phyloP scores from a whole-genome alignment of 2,329 filamentous ascomycete species.

The Chalaropsis thielavioides region DNA sequence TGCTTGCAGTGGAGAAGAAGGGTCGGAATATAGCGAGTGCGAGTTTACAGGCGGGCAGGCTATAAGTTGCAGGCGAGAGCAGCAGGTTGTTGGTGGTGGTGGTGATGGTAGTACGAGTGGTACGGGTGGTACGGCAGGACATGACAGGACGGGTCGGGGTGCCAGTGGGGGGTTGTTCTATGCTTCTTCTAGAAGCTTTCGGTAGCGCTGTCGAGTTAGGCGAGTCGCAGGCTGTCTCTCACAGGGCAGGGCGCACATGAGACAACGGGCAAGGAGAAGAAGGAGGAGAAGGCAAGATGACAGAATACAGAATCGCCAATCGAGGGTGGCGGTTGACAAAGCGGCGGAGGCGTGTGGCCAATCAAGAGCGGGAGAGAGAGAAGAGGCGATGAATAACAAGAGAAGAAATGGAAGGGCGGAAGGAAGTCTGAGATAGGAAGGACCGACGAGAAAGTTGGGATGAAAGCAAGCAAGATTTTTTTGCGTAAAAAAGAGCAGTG shows the following conservation, averaged over 20 bases:
- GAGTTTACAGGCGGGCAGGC: too few relatives aligned
- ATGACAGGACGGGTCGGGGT: conserved; percentile 40
- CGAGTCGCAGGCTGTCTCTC: neutral
- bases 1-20: too few relatives aligned
- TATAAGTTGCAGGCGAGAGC: too few relatives aligned
- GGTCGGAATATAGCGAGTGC: too few relatives aligned
- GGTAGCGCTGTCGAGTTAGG: neutral
- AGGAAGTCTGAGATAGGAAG: too few relatives aligned
- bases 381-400: conserved; percentile 1
- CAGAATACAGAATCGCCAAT: neutral
- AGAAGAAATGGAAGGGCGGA: neutral
- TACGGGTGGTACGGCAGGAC: neutral
- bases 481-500: too few relatives aligned
- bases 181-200: neutral
- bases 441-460: neutral
- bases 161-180: conserved; percentile 22
- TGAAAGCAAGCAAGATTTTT: neutral
- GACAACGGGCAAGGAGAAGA: neutral
- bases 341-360: neutral
- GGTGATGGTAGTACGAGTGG: neutral
- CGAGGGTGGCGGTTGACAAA: too few relatives aligned
- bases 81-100: neutral
- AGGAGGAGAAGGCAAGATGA: neutral
- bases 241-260: neutral
- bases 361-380: conserved; percentile 10